phyloP scores from a whole-genome alignment of 2,329 filamentous ascomycete genomes.

The Fusarium anthophilum region DNA sequence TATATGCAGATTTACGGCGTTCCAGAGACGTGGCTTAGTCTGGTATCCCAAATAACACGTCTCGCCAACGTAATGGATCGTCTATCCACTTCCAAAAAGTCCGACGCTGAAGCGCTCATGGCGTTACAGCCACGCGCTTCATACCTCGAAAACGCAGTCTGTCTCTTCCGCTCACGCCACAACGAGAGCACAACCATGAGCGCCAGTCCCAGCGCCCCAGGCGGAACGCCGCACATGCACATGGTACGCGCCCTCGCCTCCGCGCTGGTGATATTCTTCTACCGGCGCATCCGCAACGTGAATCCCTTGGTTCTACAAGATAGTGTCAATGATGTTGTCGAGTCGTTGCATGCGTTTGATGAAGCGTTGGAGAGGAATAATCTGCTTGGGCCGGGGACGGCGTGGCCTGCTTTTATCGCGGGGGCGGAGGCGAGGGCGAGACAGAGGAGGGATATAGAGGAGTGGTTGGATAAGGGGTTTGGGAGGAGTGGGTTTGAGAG shows the following conservation, averaged over 20 bases:
- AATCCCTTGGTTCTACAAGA: conserved; percentile 33
- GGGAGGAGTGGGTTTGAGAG: conserved; percentile 33
- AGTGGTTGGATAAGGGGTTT: conserved; percentile 36
- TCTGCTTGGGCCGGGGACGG: conserved; percentile 29
- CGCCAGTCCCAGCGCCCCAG: conserved; percentile 5
- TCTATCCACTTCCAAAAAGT: background rate
- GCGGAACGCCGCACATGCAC: conserved; percentile 33
- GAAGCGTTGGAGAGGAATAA: conserved; percentile 29
- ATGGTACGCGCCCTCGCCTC: conserved; percentile 36
- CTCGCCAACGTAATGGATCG: conserved; percentile 34
- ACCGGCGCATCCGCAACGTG: conserved; percentile 34
- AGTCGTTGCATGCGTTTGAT: conserved; percentile 30
- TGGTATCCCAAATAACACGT: conserved; percentile 34
- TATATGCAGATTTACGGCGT: conserved; percentile 40
- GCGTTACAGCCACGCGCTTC: conserved; percentile 23
- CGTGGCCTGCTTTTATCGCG: conserved; percentile 35
- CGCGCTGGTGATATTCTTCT: conserved; percentile 34
- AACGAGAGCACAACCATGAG: background rate
- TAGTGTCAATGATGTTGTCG: conserved; percentile 29
- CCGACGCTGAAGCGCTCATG: conserved; percentile 23
- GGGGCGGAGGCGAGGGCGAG: conserved; percentile 31
- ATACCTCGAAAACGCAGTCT: conserved; percentile 35
- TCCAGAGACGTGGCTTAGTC: conserved; percentile 36
- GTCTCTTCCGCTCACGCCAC: conserved; percentile 28
- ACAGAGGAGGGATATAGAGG: conserved; percentile 25